Percentiles rank a stretch among this genome's conserved stretches.
These are phyloP conservation scores for Neopestalotiopsis sp. DNA, from an alignment of 2,329 filamentous ascomycete species.

Conservation along the genomic window DNA sequence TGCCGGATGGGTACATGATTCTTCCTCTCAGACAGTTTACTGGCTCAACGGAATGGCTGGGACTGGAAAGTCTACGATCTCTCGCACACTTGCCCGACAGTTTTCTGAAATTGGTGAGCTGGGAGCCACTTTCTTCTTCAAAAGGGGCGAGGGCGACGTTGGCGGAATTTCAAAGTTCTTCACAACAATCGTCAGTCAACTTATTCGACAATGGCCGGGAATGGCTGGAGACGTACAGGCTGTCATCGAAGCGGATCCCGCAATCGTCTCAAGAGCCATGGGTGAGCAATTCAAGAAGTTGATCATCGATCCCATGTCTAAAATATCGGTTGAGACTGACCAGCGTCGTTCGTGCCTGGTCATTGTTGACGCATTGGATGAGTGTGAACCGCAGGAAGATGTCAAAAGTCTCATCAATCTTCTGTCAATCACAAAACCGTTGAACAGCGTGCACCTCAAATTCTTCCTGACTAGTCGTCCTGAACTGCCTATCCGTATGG, in stretches of 20 bases:
- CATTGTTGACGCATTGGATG: slow-evolving; percentile 41
- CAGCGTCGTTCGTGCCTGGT: slow-evolving; percentile 19
- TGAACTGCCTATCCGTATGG: slow-evolving; percentile 39
- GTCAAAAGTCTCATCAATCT: slow-evolving; percentile 33
- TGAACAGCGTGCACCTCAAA: slow-evolving; percentile 27
- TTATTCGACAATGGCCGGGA: slow-evolving; percentile 32
- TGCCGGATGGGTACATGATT: slow-evolving; percentile 5
- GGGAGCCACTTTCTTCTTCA: slow-evolving; percentile 48
- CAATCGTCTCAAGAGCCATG: slow-evolving; percentile 32
- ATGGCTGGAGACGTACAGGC: slow-evolving; percentile 31
- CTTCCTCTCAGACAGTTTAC: not conserved
- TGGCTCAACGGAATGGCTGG: slow-evolving; percentile 45
- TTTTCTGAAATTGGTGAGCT: slow-evolving; percentile 17
- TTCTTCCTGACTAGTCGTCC: slow-evolving; percentile 47
- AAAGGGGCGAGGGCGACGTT: slow-evolving; percentile 43
- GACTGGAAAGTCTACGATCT: slow-evolving; percentile 46
- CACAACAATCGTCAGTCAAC: slow-evolving; percentile 42
- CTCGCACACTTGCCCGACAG: slow-evolving; percentile 34
- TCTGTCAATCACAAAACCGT: slow-evolving; percentile 22
- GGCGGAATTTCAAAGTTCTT: slow-evolving; percentile 41
- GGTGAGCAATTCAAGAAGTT: slow-evolving; percentile 47
- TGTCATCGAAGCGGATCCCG: slow-evolving; percentile 36
- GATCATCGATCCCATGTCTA: slow-evolving; percentile 39
- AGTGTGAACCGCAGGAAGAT: slow-evolving; percentile 36
- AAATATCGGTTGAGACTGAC: not conserved